phyloP scores from a whole-genome alignment of 192 early-diverging fungal genomes.

The Umbelopsis sp. region DNA sequence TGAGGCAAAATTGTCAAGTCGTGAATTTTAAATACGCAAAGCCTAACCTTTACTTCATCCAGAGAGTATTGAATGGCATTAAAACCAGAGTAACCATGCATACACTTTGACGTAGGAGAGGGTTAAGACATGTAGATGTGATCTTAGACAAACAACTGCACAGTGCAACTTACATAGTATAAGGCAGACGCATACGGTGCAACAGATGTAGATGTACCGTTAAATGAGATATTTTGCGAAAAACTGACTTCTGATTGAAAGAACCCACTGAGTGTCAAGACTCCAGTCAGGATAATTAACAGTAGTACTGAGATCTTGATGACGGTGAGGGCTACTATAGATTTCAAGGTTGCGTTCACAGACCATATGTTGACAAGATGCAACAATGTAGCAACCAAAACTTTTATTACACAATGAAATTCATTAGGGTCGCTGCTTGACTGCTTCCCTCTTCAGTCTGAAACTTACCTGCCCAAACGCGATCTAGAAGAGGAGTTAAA shows the following conservation, averaged over 20 bases:
- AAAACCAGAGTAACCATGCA: constrained; percentile 31
- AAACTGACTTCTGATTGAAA: constrained; percentile 23
- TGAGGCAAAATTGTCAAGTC: not conserved
- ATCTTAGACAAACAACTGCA: not conserved
- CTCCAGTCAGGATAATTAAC: constrained; percentile 17
- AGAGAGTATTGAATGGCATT: constrained; percentile 31
- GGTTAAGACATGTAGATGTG: not conserved
- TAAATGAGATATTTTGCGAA: constrained; percentile 26
- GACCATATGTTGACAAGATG: constrained; percentile 24
- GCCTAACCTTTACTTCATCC: constrained; percentile 30
- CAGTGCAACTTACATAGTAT: constrained; percentile 24
- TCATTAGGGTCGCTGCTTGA: not conserved
- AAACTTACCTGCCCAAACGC: constrained; percentile 33
- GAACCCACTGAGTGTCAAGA: constrained; percentile 7
- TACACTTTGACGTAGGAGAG: constrained; percentile 10
- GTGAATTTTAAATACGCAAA: not conserved
- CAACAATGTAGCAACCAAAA: constrained; percentile 18
- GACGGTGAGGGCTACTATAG: constrained; percentile 22
- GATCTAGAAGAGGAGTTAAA: constrained; percentile 21
- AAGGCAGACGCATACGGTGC: constrained; percentile 33
- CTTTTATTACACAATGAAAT: not conserved
- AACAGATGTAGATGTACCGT: constrained; percentile 10
- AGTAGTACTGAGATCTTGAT: constrained; percentile 26
- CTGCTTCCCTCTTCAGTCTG: not conserved
- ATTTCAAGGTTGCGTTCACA: constrained; percentile 21